Base-by-base conservation (phyloP, 257 asterid genomes). In the Phtheirospermum japonicum region DNA sequence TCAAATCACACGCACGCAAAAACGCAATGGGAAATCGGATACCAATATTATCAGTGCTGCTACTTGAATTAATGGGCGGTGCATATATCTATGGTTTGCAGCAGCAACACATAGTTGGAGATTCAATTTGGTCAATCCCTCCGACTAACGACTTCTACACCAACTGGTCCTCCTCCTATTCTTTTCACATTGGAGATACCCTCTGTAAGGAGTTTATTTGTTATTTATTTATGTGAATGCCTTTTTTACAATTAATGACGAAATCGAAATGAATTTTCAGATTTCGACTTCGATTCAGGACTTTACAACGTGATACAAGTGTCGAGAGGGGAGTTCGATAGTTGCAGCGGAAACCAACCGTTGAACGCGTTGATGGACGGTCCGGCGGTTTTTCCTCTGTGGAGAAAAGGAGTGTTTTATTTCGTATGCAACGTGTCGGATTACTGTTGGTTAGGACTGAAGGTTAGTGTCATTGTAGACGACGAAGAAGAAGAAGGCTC, bases 91-190 rank as follows among this genome's bases (percentile, higher is more conserved):
- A 20, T 9, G 68, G 76, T 20, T 52, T 23, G 65, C 75, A 64
- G 20, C 10, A 36, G 26, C n/a, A n/a, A n/a, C 73, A 75, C 64
- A 60, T 17, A 1, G 91, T 88, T 5, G 96, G 96, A 11, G 94
- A 81, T 66, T 75, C 83, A 6, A 69, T 81, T 26, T 83, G 96
- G 96, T 83, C 96, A 2, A 80, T 85, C 37, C 89, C 94, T 42
- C 76, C 81, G 2, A 67, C 71, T 12, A 60, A 64, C 49, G 66
- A 70, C 74, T 88, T 85, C 77, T 88, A 83, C 73, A 46, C 74
- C 18, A 80, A 83, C 34, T 85, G 96, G 94, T 83, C 96, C 9
- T 78, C 91, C 16, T 75, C 85, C 8, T 66, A 58, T 8, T 37
- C 76, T 34, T 88, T 85, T 61, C 77, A 71, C 9, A 42, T 72